These are phyloP conservation scores for Dioscorea zingiberensis DNA, from an alignment of 106 monocot species.

Conservation along the genomic window DNA sequence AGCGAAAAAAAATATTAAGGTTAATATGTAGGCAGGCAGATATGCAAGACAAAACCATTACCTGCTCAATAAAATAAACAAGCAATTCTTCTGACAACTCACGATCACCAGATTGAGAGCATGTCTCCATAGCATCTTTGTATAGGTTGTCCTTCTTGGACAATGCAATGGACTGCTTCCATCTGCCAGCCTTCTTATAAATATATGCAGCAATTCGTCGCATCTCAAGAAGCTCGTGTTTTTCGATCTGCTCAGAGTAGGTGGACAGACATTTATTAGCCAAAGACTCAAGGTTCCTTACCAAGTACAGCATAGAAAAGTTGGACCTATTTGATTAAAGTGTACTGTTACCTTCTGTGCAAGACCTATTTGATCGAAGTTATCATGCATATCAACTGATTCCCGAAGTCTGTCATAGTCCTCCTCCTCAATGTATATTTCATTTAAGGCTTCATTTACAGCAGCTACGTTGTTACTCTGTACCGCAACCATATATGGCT, in stretches of 20 bases:
- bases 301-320: no score
- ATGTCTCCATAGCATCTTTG: slow-evolving; percentile 97
- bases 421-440: slow-evolving; percentile 97
- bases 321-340: no score
- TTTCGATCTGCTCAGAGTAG: slow-evolving; percentile 66
- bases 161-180: slow-evolving; percentile 97
- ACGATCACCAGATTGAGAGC: slow-evolving; percentile 90
- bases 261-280: not conserved
- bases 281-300: not conserved
- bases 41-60: slow-evolving; percentile 18
- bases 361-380: slow-evolving; percentile 98
- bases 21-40: no score
- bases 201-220: slow-evolving; percentile 94
- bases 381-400: slow-evolving; percentile 97
- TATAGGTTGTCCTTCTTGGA: slow-evolving; percentile 97
- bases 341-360: slow-evolving; percentile 72
- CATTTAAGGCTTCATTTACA: slow-evolving; percentile 98
- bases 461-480: slow-evolving; percentile 97
- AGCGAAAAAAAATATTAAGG: no score
- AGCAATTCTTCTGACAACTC: slow-evolving; percentile 94
- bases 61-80: slow-evolving; percentile 98
- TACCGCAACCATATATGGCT: slow-evolving; percentile 98
- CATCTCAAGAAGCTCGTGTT: slow-evolving; percentile 99
- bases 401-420: slow-evolving; percentile 92
- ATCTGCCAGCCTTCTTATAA: slow-evolving; percentile 98